A percentile compares a stretch with the other conserved stretches of the same genome.
These are phyloP conservation scores for Ceratobasidium sp. DNA, from an alignment of 1,284 basidiomycete species.

Conservation along the genomic window DNA sequence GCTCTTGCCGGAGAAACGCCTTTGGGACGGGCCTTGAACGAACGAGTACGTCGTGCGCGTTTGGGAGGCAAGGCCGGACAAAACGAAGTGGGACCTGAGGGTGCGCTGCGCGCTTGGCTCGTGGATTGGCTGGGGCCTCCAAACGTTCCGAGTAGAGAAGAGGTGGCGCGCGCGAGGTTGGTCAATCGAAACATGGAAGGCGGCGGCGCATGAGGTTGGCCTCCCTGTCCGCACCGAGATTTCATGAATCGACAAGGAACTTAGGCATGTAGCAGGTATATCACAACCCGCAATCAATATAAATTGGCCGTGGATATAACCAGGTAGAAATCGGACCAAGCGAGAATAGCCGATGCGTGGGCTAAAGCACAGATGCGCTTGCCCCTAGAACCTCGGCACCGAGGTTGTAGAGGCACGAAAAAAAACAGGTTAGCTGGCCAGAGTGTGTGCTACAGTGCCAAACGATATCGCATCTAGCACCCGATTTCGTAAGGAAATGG, in stretches of 20 bases:
- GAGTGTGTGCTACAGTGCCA: too few species aligned
- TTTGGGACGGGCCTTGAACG: conserved; percentile 20
- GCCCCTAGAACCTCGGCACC: too few species aligned
- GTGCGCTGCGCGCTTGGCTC: conserved; percentile 23
- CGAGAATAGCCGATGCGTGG: too few species aligned
- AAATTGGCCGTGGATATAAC: too few species aligned
- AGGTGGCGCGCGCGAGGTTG: conserved; percentile 23
- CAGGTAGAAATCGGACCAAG: too few species aligned
- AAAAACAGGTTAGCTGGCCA: too few species aligned
- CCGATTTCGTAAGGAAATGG: too few species aligned
- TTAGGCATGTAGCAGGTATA: too few species aligned
- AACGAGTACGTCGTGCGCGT: background rate
- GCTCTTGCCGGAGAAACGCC: conserved; percentile 11
- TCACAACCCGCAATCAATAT: too few species aligned
- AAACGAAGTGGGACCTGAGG: conserved; percentile 3
- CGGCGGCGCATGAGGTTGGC: background rate
- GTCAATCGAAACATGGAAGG: background rate
- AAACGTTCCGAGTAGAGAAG: conserved; percentile 17
- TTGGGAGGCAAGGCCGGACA: background rate
- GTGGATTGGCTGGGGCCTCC: conserved; percentile 26
- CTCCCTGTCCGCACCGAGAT: background rate
- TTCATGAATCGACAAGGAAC: background rate
- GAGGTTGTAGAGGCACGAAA: too few species aligned
- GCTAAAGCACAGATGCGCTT: too few species aligned
- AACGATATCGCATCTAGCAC: too few species aligned